A percentile compares a stretch with the other conserved stretches of the same genome.
Conservation (phyloP, 352 stramenopile genomes). For the Phytophthora megakarya region DNA sequence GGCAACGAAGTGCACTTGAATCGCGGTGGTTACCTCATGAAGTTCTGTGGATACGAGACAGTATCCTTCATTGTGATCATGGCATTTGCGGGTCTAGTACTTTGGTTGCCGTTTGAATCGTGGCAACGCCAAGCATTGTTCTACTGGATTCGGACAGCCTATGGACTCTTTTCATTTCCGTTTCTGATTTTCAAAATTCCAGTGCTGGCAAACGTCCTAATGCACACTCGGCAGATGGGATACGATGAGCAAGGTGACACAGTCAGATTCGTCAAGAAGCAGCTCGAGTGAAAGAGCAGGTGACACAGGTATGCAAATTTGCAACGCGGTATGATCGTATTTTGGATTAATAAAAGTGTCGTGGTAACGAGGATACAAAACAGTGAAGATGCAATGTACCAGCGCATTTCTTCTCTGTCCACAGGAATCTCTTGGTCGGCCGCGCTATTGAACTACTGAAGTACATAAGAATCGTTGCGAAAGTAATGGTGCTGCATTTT, state of each 20-base stretch:
- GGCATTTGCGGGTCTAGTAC: constrained; percentile 55
- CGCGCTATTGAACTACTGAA: constrained; percentile 21
- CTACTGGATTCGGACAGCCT: constrained; percentile 88
- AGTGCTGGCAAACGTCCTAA: constrained; percentile 77
- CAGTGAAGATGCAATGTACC: constrained; percentile 12
- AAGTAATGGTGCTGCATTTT: neutral
- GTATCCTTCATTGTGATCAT: constrained; percentile 80
- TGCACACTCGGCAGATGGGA: constrained; percentile 85
- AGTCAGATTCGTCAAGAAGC: constrained; percentile 56
- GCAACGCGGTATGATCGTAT: constrained; percentile 8
- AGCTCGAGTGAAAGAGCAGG: constrained; percentile 20
- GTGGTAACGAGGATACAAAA: constrained; percentile 23
- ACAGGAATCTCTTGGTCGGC: neutral
- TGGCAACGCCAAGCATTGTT: constrained; percentile 86
- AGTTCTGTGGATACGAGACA: constrained; percentile 87
- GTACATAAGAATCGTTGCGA: constrained; percentile 9
- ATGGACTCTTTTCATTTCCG: constrained; percentile 87
- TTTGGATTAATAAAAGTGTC: constrained; percentile 37
- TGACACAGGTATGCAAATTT: neutral
- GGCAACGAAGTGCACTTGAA: constrained; percentile 81
- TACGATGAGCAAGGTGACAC: constrained; percentile 86
- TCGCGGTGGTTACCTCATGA: constrained; percentile 86
- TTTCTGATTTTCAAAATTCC: constrained; percentile 90
- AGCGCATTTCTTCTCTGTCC: constrained; percentile 13
- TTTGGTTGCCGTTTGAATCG: constrained; percentile 69